Evolutionary conservation across 495 filamentous ascomycete species (phyloP).

Genomic region (Annulohypoxylon bovei): DNA sequence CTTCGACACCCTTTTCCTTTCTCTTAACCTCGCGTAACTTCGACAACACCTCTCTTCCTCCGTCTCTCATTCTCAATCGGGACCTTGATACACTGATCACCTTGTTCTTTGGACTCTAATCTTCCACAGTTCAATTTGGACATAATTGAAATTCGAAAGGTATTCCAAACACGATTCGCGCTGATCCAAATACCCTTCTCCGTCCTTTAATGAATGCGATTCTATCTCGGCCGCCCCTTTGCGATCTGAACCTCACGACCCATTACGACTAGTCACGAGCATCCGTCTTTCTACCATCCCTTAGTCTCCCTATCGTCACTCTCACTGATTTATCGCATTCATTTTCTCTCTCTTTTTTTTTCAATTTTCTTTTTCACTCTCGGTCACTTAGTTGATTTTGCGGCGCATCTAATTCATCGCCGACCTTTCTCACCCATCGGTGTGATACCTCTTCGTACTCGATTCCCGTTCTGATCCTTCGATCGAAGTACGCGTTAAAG

Average conservation of each 20-base stretch:
- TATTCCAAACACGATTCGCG: conserved; percentile 1
- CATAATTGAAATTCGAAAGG: conserved; percentile 3
- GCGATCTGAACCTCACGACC: conserved; percentile 19
- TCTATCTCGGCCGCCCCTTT: conserved; percentile 16
- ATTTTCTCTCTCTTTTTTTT: too few species aligned
- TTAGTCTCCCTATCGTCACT: not conserved
- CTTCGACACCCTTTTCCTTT: not conserved
- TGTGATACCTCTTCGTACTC: not conserved
- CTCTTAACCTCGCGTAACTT: conserved; percentile 1
- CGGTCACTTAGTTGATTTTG: not conserved
- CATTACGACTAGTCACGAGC: conserved; percentile 24
- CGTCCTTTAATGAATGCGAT: conserved; percentile 23
- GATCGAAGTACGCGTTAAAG: not conserved
- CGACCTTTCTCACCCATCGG: not conserved
- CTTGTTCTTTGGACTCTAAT: conserved; percentile 28
- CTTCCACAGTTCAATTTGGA: conserved; percentile 12
- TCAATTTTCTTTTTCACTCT: too few species aligned
- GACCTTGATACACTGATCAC: conserved; percentile 13
- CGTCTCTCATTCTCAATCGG: conserved; percentile 30
- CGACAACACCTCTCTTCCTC: not conserved
- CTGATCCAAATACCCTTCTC: conserved; percentile 17
- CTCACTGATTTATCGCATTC: not conserved
- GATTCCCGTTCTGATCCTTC: not conserved
- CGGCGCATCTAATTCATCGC: not conserved
- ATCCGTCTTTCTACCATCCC: not conserved